These are phyloP conservation scores for Xylaria sp. DNA, from an alignment of 2,329 filamentous ascomycete species.

Conservation along the genomic window DNA sequence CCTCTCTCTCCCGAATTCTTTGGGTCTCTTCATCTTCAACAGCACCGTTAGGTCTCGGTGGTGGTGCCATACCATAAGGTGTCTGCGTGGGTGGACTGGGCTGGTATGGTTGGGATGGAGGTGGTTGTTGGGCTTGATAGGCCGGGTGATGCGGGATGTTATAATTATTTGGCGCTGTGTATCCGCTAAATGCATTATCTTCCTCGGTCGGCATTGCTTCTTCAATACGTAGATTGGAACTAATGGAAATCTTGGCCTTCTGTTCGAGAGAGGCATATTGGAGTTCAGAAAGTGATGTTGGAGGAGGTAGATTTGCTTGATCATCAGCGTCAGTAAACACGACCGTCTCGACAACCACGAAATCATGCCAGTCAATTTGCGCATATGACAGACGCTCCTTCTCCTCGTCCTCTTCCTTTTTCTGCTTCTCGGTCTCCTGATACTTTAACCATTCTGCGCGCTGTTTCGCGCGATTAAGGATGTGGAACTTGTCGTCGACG, in stretches of 20 bases:
- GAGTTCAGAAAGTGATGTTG: slow-evolving; percentile 88
- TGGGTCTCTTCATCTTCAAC: slow-evolving; percentile 72
- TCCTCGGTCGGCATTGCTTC: slow-evolving; percentile 91
- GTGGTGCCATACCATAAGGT: slow-evolving; percentile 51
- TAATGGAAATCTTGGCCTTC: slow-evolving; percentile 89
- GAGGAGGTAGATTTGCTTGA: slow-evolving; percentile 84
- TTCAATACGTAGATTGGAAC: slow-evolving; percentile 85
- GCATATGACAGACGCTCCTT: slow-evolving; percentile 80
- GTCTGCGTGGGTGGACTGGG: slow-evolving; percentile 51
- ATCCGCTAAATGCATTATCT: slow-evolving; percentile 67
- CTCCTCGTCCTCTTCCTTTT: slow-evolving; percentile 88
- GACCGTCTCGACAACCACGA: slow-evolving; percentile 94
- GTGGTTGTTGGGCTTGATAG: slow-evolving; percentile 52
- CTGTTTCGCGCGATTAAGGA: slow-evolving; percentile 83
- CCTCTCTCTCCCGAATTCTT: slow-evolving; percentile 71
- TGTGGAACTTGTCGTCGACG: slow-evolving; percentile 79
- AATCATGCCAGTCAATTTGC: slow-evolving; percentile 98
- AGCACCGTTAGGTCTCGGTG: slow-evolving; percentile 51
- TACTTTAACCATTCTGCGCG: slow-evolving; percentile 88
- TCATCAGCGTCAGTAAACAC: slow-evolving; percentile 92
- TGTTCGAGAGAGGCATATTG: slow-evolving; percentile 96
- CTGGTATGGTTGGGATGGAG: slow-evolving; percentile 53
- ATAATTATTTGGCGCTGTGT: slow-evolving; percentile 53
- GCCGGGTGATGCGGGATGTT: slow-evolving; percentile 59
- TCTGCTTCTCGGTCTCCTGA: slow-evolving; percentile 84